Evolutionary conservation across 257 asterid genomes (phyloP).

Genomic region (Penstemon eatonii): DNA sequence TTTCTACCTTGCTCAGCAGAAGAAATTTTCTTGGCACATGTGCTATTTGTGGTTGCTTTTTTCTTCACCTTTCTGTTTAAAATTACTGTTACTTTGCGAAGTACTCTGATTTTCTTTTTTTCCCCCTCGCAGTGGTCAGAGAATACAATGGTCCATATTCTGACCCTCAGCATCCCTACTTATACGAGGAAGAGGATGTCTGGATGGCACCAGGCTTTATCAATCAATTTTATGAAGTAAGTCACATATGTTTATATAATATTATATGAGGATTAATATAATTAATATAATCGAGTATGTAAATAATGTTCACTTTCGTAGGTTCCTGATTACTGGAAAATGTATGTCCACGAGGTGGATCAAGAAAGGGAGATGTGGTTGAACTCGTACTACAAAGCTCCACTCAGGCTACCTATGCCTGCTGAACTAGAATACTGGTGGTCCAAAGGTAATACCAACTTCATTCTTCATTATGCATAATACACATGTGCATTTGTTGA

Average conservation of each 20-base stretch:
- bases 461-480: neutral
- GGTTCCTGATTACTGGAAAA: constrained; percentile 98
- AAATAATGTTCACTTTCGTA: constrained; percentile 31
- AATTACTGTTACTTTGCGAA: too few species aligned
- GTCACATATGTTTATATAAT: constrained; percentile 15
- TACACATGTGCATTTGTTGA: neutral
- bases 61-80: neutral
- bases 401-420: constrained; percentile 96
- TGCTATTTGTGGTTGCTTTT: neutral
- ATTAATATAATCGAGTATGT: constrained; percentile 11
- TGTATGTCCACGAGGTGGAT: constrained; percentile 82
- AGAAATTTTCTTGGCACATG: neutral
- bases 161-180: constrained; percentile 97
- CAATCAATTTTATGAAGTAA: constrained; percentile 93
- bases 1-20: neutral
- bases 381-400: constrained; percentile 91
- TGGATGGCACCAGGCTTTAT: constrained; percentile 99
- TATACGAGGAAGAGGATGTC: constrained; percentile 95
- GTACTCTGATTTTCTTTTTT: constrained; percentile 9
- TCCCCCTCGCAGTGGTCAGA: constrained; percentile 69
- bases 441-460: constrained; percentile 48
- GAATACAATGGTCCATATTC: constrained; percentile 87
- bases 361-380: constrained; percentile 93
- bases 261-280: neutral
- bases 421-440: constrained; percentile 96